phyloP scores from a whole-genome alignment of 495 filamentous ascomycete genomes.

The Penicillium psychrofluorescens region DNA sequence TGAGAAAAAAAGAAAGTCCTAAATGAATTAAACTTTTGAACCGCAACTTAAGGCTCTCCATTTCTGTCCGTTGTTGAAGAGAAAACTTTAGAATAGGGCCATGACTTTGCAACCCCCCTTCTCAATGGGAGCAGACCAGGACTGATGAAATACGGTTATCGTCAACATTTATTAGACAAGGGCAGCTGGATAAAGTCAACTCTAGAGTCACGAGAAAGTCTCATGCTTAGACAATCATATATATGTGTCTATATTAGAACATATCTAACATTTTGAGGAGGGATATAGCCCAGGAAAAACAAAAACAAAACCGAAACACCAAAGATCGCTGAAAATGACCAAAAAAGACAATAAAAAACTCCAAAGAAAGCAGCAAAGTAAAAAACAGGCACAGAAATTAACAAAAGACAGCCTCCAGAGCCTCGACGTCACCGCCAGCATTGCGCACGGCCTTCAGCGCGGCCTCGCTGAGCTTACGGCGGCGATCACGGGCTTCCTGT shows the following conservation, averaged over 20 bases:
- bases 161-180: no score
- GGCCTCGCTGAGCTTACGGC: conserved; percentile 65
- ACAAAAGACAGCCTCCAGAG: conserved; percentile 41
- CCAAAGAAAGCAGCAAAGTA: conserved; percentile 4
- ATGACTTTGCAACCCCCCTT: no score
- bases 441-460: conserved; percentile 66
- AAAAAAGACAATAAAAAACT: conserved; percentile 7
- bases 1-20: no score
- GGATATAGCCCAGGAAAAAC: conserved; percentile 6
- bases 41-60: no score
- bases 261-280: conserved; percentile 20
- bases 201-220: neutral
- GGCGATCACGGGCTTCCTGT: conserved; percentile 74
- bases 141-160: no score
- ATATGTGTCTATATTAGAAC: conserved; percentile 20
- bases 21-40: no score
- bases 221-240: conserved; percentile 13
- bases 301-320: conserved; percentile 15
- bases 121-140: no score
- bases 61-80: neutral
- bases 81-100: no score
- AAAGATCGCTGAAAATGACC: conserved; percentile 9
- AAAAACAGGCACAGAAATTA: conserved; percentile 11
- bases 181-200: neutral
- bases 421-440: conserved; percentile 68